These are phyloP conservation scores for Talaromyces funiculosus DNA, from an alignment of 2,329 filamentous ascomycete species.

Conservation along the genomic window DNA sequence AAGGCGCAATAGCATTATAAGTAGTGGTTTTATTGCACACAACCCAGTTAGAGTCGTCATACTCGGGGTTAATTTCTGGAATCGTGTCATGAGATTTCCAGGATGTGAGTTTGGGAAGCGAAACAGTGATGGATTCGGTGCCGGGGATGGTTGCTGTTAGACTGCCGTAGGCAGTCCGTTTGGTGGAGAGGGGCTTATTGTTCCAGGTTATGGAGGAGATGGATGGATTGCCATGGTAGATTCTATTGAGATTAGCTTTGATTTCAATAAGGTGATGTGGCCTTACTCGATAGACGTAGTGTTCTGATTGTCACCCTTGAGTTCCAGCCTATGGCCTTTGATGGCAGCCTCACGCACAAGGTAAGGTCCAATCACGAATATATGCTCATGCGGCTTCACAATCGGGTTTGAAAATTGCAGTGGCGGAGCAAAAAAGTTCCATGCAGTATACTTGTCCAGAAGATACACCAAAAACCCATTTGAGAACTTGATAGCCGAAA, in stretches of 20 bases:
- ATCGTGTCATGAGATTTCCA: constrained; percentile 50
- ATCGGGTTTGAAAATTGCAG: constrained; percentile 41
- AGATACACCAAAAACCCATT: constrained; percentile 49
- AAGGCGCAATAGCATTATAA: constrained; percentile 40
- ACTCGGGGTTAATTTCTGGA: constrained; percentile 42
- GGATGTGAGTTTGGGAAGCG: constrained; percentile 39
- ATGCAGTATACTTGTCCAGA: constrained; percentile 50
- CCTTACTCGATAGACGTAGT: constrained; percentile 37
- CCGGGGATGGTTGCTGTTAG: constrained; percentile 39
- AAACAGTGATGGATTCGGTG: constrained; percentile 35
- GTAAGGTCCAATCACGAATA: constrained; percentile 43
- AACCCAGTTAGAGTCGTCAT: constrained; percentile 50
- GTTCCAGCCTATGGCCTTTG: constrained; percentile 27
- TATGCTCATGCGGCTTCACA: constrained; percentile 43
- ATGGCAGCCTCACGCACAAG: constrained; percentile 39
- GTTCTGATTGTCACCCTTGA: constrained; percentile 39
- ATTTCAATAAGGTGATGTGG: background rate
- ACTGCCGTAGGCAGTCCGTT: constrained; percentile 42
- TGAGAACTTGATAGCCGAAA: constrained; percentile 45
- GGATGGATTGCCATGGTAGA: constrained; percentile 37
- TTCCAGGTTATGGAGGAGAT: constrained; percentile 45
- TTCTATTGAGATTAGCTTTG: constrained; percentile 14
- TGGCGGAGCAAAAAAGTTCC: constrained; percentile 52
- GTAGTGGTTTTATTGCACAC: constrained; percentile 47
- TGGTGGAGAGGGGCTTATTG: constrained; percentile 32